phyloP scores from a whole-genome alignment of 2,329 filamentous ascomycete genomes.

The Bipolaris gigantea region DNA sequence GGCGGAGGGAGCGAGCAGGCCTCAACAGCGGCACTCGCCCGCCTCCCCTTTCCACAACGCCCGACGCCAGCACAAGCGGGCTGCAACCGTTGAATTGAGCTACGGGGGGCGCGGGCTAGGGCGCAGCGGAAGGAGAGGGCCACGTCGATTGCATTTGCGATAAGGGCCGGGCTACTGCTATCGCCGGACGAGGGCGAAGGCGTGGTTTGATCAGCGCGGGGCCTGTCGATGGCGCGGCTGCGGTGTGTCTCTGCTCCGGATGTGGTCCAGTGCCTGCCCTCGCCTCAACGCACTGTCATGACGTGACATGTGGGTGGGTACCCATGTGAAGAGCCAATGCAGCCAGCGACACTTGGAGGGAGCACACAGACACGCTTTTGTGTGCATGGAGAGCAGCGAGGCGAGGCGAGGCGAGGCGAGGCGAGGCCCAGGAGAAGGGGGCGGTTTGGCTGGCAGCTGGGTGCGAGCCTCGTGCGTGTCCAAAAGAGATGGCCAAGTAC shows the following conservation, averaged over 20 bases:
- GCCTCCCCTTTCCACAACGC: slow-evolving; percentile 29
- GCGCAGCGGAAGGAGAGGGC: slow-evolving; percentile 29
- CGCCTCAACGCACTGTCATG: slow-evolving; percentile 1
- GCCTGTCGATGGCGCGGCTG: slow-evolving; percentile 9
- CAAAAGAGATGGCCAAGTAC: too few species aligned
- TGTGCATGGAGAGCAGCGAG: too few species aligned
- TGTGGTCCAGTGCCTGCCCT: slow-evolving; percentile 6
- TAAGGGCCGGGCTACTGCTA: slow-evolving; percentile 27
- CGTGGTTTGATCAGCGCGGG: slow-evolving; percentile 38
- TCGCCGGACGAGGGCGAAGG: slow-evolving; percentile 20
- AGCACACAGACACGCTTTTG: too few species aligned
- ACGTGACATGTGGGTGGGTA: background rate
- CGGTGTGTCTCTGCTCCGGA: slow-evolving; percentile 25
- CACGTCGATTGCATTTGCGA: slow-evolving; percentile 26
- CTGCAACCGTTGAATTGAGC: slow-evolving; percentile 26
- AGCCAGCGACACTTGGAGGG: background rate
- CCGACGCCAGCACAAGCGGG: slow-evolving; percentile 21
- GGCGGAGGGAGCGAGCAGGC: slow-evolving; percentile 19
- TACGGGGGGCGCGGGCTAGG: slow-evolving; percentile 25
- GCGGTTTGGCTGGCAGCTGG: background rate
- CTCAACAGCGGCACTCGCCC: slow-evolving; percentile 22
- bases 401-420: too few species aligned
- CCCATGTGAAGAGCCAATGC: background rate
- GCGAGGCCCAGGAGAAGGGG: too few species aligned
- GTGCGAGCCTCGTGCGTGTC: background rate